Base-by-base conservation (phyloP, 164 flowering plant species). In the Echeveria elegans region DNA sequence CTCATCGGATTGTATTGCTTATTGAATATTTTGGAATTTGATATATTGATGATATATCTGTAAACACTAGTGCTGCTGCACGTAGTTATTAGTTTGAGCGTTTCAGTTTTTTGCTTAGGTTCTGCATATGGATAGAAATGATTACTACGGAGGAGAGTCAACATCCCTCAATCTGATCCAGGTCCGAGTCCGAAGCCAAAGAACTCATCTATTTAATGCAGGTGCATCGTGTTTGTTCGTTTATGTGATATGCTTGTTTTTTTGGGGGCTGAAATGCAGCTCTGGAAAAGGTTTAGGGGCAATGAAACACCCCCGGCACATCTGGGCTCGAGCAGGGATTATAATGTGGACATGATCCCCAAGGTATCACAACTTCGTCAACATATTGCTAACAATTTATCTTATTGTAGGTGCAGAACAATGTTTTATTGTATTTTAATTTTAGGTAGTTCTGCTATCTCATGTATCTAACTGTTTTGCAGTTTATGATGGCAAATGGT, bases 401-500 rank as follows among this genome's bases (percentile, higher is more conserved):
- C 47, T 14, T 43, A 43, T 43, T 43, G 15, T 9, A 43, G 12
- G 11, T 18, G n/a, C n/a, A n/a, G n/a, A n/a, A 34, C 36, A 4
- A 16, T n/a, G 52, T 23, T 47, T 2, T 43, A 19, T 43, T 16
- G 21, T 9, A 2, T 47, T 47, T 23, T 47, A 47, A 4, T 47
- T 47, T 43, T 18, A 16, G 16, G 19, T 47, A 2, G 52, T 3
- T 47, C 19, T 47, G 5, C 52, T 47, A 16, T 16, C 52, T 23
- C 5, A 24, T 65, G 38, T 67, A 45, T 60, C 56, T 67, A 69
- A 70, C 28, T 63, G n/a, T 65, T 76, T 71, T 30, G 66, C 71
- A 91, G 97, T 92, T 88, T 76, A 89, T 92, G 84, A 92, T 92
- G 96, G 97, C 96, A 68, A 92, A 92, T 71, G 97, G 97, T 29